These are phyloP conservation scores for Fusarium sp. DNA, from an alignment of 2,329 filamentous ascomycete genomes.

Conservation along the genomic window DNA sequence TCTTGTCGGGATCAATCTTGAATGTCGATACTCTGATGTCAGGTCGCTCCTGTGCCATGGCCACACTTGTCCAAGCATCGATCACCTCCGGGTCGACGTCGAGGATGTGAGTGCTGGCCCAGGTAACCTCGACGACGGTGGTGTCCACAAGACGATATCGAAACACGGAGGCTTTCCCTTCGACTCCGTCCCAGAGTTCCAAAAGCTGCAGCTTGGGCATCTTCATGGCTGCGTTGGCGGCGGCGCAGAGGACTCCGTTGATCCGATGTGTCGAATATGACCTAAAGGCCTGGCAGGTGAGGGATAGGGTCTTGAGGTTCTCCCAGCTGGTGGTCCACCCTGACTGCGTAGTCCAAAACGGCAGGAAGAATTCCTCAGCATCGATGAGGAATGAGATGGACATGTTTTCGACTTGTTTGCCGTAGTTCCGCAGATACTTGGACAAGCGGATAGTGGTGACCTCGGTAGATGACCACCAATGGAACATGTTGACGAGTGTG, in stretches of 20 bases:
- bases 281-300: slow-evolving; percentile 5
- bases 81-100: background rate
- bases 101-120: background rate
- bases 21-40: background rate
- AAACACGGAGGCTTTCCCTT: background rate
- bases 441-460: background rate
- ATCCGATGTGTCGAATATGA: background rate
- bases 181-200: background rate
- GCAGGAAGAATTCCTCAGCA: slow-evolving; percentile 11
- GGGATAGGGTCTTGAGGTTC: background rate
- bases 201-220: slow-evolving; percentile 14
- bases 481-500: background rate
- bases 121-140: background rate
- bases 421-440: slow-evolving; percentile 5
- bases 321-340: background rate
- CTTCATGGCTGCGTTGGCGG: slow-evolving; percentile 8
- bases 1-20: background rate
- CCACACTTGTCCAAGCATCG: background rate
- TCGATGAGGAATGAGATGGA: slow-evolving; percentile 23
- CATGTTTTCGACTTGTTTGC: slow-evolving; percentile 2
- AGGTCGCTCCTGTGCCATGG: background rate
- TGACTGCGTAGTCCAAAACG: background rate
- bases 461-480: background rate
- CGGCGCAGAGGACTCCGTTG: background rate
- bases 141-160: background rate